A percentile compares a stretch with the other conserved stretches of the same genome.
These are phyloP conservation scores for Heliophila coronopifolia DNA, from an alignment of 441 rosid genomes.

Conservation along the genomic window DNA sequence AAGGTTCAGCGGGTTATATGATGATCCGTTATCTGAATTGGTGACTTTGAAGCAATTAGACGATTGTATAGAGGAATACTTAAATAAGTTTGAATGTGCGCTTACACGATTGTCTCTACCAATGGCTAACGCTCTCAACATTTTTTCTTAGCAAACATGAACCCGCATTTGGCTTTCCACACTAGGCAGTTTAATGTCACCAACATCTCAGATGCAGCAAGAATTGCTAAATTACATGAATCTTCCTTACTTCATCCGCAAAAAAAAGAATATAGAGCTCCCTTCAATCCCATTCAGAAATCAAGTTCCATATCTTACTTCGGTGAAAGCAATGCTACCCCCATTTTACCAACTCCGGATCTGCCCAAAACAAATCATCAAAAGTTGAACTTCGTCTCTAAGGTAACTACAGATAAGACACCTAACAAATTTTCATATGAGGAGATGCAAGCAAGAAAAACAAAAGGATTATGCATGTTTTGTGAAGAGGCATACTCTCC, in stretches of 20 bases:
- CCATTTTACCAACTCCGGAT: not conserved
- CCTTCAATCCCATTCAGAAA: not conserved
- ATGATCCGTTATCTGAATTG: too few relatives aligned
- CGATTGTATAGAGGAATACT: not conserved
- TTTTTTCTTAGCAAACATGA: not conserved
- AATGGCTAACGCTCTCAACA: not conserved
- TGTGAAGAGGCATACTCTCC: not conserved
- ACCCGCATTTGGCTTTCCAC: not conserved
- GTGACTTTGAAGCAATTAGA: not conserved
- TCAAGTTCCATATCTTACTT: too few relatives aligned
- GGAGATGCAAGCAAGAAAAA: not conserved
- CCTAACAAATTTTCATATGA: not conserved
- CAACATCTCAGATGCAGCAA: not conserved
- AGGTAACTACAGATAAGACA: not conserved
- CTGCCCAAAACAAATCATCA: too few relatives aligned
- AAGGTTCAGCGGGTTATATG: too few relatives aligned
- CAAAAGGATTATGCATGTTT: not conserved
- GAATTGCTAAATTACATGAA: not conserved
- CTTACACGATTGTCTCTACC: not conserved
- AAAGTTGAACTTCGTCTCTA: not conserved
- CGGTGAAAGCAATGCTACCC: too few relatives aligned
- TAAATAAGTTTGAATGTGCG: not conserved
- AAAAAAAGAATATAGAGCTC: not conserved
- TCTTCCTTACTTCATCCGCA: not conserved
- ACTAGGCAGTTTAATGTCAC: not conserved